phyloP scores from a whole-genome alignment of 2,329 filamentous ascomycete genomes.

The Dactylellina leptospora region DNA sequence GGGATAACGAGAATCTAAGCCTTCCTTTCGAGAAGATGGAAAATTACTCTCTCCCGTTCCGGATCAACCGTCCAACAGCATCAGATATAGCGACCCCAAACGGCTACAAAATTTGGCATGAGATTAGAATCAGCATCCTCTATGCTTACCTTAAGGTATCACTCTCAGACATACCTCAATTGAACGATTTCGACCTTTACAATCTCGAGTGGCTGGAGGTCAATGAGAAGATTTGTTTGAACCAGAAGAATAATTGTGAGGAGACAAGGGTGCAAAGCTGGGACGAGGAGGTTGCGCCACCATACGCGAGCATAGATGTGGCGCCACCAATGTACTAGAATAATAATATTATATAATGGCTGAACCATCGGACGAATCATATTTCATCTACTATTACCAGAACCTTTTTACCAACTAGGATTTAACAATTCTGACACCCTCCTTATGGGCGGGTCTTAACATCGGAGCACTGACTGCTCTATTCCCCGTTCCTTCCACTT shows the following conservation, averaged over 20 bases:
- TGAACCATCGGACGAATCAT: neutral
- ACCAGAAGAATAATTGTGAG: neutral
- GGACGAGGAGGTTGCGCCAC: slow-evolving; percentile 15
- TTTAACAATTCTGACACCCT: too few relatives aligned
- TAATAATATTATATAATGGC: too few relatives aligned
- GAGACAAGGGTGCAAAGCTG: slow-evolving; percentile 11
- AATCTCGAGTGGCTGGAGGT: slow-evolving; percentile 2
- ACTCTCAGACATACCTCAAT: neutral
- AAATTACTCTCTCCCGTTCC: neutral
- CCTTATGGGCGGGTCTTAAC: neutral
- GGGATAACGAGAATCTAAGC: neutral
- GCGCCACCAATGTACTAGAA: slow-evolving; percentile 5
- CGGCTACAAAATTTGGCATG: slow-evolving; percentile 14
- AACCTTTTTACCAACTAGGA: too few relatives aligned
- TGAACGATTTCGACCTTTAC: neutral
- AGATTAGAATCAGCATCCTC: slow-evolving; percentile 2
- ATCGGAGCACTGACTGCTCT: slow-evolving; percentile 25
- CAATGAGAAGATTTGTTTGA: neutral
- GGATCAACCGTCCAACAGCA: neutral
- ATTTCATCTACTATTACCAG: neutral
- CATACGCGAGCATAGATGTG: slow-evolving; percentile 4
- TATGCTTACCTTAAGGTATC: neutral
- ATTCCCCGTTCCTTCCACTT: slow-evolving; percentile 21
- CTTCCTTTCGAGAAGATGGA: neutral
- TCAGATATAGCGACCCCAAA: slow-evolving; percentile 3